Base-by-base conservation (phyloP, 2,329 filamentous ascomycete species). In the Fusarium tuaranense region DNA sequence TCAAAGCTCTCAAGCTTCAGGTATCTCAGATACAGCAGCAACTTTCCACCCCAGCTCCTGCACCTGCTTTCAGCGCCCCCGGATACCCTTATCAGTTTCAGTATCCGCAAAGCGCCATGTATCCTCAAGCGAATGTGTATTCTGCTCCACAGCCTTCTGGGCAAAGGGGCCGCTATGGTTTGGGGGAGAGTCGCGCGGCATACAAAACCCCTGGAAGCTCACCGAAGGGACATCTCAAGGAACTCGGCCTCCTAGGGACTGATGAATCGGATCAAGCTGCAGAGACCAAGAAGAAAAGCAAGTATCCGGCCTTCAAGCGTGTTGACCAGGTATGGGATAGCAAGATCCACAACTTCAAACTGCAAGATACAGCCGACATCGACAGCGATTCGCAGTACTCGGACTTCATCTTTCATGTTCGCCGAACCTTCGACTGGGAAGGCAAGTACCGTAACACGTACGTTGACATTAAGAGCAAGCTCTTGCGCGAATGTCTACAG, bases 381-480 rank as follows among this genome's bases (percentile, higher is more conserved):
- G 78, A 80, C 1, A 77, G 79, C 5, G 86, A 86, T n/a, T 80
- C 84, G 0, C 82, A 93, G 75, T 95, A 95, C 81, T 92, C 95
- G 70, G 91, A 93, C 70, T 97, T 92, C 80, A 88, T 95, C 34
- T 97, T 98, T 81, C 94, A 95, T 27, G 93, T 98, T 18, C 91
- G 94, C 18, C 89, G 95, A 65, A 92, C 90, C 16, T 97, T 98
- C 80, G 92, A 95, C 81, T 94, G 90, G 90, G 93, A 97, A 76
- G 94, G 94, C 72, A 95, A 95, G 78, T 95, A 94, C 78, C 87
- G 90, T 76, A 79, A 81, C 79, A 95, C 95, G 84, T 92, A 16
- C 20, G 91, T 98, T 59, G 94, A 97, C 75, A 93, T 98, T 82
- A 97, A 95, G 84, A 97, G 94, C 80, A 95, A 95, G 76, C 84